phyloP scores from a whole-genome alignment of 78 protist species.

The Fonticula alba region DNA sequence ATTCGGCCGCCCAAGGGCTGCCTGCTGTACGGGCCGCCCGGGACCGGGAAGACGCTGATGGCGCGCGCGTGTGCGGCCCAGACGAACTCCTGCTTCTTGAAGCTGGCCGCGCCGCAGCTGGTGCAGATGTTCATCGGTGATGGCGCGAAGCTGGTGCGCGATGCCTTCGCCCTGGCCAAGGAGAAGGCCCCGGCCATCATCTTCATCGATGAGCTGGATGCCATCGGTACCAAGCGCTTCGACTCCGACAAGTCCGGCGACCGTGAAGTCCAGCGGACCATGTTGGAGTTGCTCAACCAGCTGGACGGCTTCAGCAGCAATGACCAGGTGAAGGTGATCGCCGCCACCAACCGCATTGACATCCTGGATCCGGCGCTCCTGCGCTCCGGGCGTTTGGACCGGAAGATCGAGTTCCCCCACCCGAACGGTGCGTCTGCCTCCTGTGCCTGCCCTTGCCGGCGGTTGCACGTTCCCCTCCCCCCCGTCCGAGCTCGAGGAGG shows the following conservation, averaged over 20 bases:
- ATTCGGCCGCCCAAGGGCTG: slow-evolving; percentile 79
- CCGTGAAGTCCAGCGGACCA: slow-evolving; percentile 95
- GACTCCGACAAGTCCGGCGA: slow-evolving; percentile 90
- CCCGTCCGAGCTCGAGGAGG: too few species aligned
- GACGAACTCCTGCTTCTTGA: slow-evolving; percentile 84
- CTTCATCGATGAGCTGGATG: slow-evolving; percentile 99
- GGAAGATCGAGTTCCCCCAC: slow-evolving; percentile 93
- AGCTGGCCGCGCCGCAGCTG: slow-evolving; percentile 96
- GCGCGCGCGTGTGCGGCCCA: slow-evolving; percentile 98
- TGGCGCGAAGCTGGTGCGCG: slow-evolving; percentile 98
- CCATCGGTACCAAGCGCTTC: slow-evolving; percentile 93
- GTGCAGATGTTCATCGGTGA: slow-evolving; percentile 99
- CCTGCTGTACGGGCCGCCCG: slow-evolving; percentile 85
- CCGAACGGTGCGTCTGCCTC: too few species aligned
- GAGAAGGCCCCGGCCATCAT: slow-evolving; percentile 92
- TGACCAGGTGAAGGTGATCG: slow-evolving; percentile 86
- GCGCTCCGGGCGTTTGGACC: slow-evolving; percentile 84
- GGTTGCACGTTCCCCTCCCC: too few species aligned
- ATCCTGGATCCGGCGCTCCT: slow-evolving; percentile 98
- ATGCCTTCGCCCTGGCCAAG: slow-evolving; percentile 97
- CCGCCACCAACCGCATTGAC: slow-evolving; percentile 98
- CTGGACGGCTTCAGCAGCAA: slow-evolving; percentile 89
- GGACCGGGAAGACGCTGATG: slow-evolving; percentile 92
- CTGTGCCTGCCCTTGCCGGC: too few species aligned
- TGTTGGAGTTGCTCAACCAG: slow-evolving; percentile 97